Conservation (phyloP, 345 rosid genomes). For the Murraya koenigii region DNA sequence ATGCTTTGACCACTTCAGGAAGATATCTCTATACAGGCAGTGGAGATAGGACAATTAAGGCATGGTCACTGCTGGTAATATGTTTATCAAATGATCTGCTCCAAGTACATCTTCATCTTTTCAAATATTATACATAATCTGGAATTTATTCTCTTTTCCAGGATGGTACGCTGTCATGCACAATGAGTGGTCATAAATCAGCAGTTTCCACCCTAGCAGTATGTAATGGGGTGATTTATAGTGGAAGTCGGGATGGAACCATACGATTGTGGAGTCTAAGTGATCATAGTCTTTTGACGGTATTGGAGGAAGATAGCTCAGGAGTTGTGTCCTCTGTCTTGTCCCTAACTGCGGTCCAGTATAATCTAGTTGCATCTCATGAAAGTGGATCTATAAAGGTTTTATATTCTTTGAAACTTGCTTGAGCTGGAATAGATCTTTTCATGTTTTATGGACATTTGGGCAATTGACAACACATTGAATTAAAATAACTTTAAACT, state of each 20-base stretch:
- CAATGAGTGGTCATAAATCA: slow-evolving; percentile 85
- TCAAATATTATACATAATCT: neutral
- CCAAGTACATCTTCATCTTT: neutral
- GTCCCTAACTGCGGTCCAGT: slow-evolving; percentile 46
- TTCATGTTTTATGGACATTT: neutral
- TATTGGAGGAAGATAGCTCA: slow-evolving; percentile 57
- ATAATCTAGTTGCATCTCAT: slow-evolving; percentile 59
- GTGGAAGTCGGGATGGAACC: slow-evolving; percentile 98
- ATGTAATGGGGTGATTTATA: slow-evolving; percentile 63
- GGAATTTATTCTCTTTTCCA: slow-evolving; percentile 23
- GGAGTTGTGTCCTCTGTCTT: slow-evolving; percentile 56
- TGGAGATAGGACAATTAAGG: slow-evolving; percentile 88
- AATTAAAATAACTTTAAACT: neutral
- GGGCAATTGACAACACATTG: neutral
- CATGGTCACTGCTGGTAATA: slow-evolving; percentile 75
- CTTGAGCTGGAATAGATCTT: slow-evolving; percentile 4
- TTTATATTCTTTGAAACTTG: slow-evolving; percentile 7
- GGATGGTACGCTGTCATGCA: slow-evolving; percentile 70
- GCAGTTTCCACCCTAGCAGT: slow-evolving; percentile 73
- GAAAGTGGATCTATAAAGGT: slow-evolving; percentile 87
- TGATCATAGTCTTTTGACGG: slow-evolving; percentile 76
- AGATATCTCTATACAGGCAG: slow-evolving; percentile 76
- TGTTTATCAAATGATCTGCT: neutral
- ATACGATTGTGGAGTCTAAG: slow-evolving; percentile 77
- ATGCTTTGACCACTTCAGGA: slow-evolving; percentile 63